Evolutionary conservation across 2,329 filamentous ascomycete genomes (phyloP).

Genomic region (Neophaeococcomyces mojaviensis): DNA sequence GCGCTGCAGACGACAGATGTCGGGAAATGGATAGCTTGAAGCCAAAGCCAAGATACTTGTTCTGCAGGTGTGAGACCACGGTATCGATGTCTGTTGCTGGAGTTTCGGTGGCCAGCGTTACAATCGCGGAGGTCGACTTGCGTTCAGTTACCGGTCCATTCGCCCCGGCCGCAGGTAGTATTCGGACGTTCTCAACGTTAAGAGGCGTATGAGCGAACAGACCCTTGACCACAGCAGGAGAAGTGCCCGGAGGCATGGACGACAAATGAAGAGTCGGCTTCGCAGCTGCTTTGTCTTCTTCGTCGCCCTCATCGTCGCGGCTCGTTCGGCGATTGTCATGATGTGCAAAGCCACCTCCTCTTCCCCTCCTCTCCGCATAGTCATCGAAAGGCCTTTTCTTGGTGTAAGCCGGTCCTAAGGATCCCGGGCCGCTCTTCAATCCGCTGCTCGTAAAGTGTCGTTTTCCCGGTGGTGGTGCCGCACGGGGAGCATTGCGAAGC

Average conservation of each 20-base stretch:
- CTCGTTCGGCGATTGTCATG: constrained; percentile 35
- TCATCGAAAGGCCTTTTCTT: constrained; percentile 50
- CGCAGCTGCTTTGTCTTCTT: constrained; percentile 42
- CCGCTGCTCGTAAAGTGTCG: constrained; percentile 53
- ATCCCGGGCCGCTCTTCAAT: constrained; percentile 48
- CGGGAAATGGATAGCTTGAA: constrained; percentile 73
- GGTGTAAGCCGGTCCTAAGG: constrained; percentile 48
- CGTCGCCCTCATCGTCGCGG: constrained; percentile 37
- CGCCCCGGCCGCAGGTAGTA: constrained; percentile 51
- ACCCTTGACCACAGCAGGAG: constrained; percentile 42
- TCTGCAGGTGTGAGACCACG: constrained; percentile 69
- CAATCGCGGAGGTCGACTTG: constrained; percentile 68
- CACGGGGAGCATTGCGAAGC: constrained; percentile 21
- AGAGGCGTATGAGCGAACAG: constrained; percentile 46
- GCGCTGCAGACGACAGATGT: constrained; percentile 69
- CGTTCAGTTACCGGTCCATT: constrained; percentile 48
- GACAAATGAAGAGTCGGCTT: constrained; percentile 50
- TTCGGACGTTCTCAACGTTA: constrained; percentile 64
- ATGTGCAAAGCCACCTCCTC: constrained; percentile 19
- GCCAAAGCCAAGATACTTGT: constrained; percentile 76
- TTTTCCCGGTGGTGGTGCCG: constrained; percentile 40
- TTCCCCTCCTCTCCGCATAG: constrained; percentile 26
- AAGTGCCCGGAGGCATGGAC: constrained; percentile 46
- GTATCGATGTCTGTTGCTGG: constrained; percentile 76
- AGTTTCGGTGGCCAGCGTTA: constrained; percentile 72